A percentile compares a stretch with the other conserved stretches of the same genome.
Conservation (phyloP, 768 basidiomycete species). For the Cubamyces sp. region DNA sequence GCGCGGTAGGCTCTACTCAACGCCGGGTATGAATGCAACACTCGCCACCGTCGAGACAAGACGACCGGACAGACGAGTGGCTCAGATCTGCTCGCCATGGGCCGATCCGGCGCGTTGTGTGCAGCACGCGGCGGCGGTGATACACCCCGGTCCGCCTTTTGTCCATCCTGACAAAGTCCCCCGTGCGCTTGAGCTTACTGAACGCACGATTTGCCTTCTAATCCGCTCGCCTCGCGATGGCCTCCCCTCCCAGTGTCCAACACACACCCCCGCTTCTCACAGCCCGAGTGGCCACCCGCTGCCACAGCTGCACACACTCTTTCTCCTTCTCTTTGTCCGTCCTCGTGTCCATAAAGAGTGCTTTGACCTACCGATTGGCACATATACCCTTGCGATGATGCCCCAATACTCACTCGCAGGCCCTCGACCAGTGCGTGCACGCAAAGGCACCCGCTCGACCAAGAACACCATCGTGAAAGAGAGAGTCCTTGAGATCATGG, state of each 20-base stretch:
- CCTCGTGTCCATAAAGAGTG: conserved; percentile 3
- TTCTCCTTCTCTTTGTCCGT: no score
- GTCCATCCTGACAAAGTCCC: conserved; percentile 1
- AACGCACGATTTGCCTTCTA: not conserved
- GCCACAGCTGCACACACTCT: no score
- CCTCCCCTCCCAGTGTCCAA: not conserved
- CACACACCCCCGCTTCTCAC: not conserved
- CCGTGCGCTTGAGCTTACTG: conserved; percentile 14
- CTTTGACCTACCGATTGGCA: conserved; percentile 6
- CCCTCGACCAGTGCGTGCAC: not conserved
- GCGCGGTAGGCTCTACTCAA: no score
- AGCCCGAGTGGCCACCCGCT: no score
- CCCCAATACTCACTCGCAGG: not conserved
- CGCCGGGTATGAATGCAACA: no score
- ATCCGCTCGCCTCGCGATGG: conserved; percentile 10
- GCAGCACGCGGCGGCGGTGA: conserved; percentile 4
- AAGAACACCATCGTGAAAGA: not conserved
- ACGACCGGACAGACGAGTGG: conserved; percentile 1
- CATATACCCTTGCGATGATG: conserved; percentile 12
- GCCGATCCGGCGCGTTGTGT: conserved; percentile 11
- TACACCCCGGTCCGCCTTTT: conserved; percentile 7
- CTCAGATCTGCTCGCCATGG: conserved; percentile 5
- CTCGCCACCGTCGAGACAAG: no score
- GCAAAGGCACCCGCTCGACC: not conserved
- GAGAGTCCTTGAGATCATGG: conserved; percentile 5